A percentile compares a stretch with the other conserved stretches of the same genome.
These are phyloP conservation scores for Ophiosphaerella korrae DNA, from an alignment of 2,329 filamentous ascomycete genomes.

Conservation along the genomic window DNA sequence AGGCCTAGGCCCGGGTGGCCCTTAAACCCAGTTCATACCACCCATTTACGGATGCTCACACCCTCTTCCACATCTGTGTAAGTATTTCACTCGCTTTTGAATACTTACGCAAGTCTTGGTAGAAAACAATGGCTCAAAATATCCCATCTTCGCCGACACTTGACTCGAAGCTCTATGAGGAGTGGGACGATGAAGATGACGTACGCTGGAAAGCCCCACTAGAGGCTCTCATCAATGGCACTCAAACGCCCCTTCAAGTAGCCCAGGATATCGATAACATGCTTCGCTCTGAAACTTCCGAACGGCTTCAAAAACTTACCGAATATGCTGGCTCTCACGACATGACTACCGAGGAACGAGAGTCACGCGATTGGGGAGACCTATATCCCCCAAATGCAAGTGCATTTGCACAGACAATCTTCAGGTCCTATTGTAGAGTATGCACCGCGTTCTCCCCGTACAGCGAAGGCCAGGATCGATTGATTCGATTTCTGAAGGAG, in stretches of 20 bases:
- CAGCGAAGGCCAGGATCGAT: constrained; percentile 1
- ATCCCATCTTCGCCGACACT: neutral
- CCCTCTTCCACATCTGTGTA: no score
- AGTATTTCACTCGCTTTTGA: no score
- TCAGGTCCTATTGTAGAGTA: neutral
- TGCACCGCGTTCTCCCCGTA: constrained; percentile 1
- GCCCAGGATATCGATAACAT: neutral
- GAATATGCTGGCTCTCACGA: neutral
- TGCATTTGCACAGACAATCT: neutral
- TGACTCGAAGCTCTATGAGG: neutral
- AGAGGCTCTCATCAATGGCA: neutral
- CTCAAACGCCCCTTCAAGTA: neutral
- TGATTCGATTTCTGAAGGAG: neutral
- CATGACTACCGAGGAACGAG: neutral
- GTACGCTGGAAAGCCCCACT: neutral
- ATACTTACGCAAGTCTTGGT: no score
- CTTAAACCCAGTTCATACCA: no score
- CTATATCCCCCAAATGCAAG: neutral
- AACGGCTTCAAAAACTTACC: neutral
- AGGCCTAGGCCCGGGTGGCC: no score
- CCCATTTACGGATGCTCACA: no score
- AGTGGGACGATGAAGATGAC: constrained; percentile 3
- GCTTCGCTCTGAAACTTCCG: neutral
- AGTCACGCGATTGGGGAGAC: neutral
- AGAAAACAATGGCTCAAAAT: neutral